These are phyloP conservation scores for Silene coronaria DNA, from an alignment of 179 eudicot species.

Conservation along the genomic window DNA sequence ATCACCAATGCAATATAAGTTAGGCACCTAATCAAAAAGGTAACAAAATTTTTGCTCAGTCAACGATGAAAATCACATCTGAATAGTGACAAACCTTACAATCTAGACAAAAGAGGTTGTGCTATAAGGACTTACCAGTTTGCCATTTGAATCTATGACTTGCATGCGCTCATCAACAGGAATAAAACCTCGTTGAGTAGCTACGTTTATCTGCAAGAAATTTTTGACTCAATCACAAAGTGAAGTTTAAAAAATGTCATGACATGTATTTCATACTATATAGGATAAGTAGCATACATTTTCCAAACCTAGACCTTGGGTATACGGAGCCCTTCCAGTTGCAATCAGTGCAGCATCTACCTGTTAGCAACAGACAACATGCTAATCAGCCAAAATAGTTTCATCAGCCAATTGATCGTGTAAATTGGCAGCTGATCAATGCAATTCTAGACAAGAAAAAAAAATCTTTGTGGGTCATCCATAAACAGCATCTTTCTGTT, in stretches of 20 bases:
- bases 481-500: not conserved
- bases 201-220: slow-evolving; percentile 70
- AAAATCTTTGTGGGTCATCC: not conserved
- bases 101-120: not conserved
- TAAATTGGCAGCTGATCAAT: not conserved
- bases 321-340: slow-evolving; percentile 98
- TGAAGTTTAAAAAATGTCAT: not conserved
- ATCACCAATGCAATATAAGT: slow-evolving; percentile 98
- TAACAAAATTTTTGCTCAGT: not conserved
- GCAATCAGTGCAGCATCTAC: slow-evolving; percentile 99
- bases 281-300: slow-evolving; percentile 45
- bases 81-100: not conserved
- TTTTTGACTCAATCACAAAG: slow-evolving; percentile 10
- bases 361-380: slow-evolving; percentile 28
- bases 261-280: not conserved
- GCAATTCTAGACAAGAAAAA: not conserved
- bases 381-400: not conserved
- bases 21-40: slow-evolving; percentile 59
- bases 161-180: slow-evolving; percentile 98
- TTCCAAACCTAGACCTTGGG: slow-evolving; percentile 92
- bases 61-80: not conserved
- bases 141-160: slow-evolving; percentile 81
- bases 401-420: not conserved
- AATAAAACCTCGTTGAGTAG: slow-evolving; percentile 88
- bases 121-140: slow-evolving; percentile 41